Percentiles rank a stretch among this genome's conserved stretches.
These are phyloP conservation scores for Pythium aristosporum DNA, from an alignment of 352 stramenopile species.

Conservation along the genomic window DNA sequence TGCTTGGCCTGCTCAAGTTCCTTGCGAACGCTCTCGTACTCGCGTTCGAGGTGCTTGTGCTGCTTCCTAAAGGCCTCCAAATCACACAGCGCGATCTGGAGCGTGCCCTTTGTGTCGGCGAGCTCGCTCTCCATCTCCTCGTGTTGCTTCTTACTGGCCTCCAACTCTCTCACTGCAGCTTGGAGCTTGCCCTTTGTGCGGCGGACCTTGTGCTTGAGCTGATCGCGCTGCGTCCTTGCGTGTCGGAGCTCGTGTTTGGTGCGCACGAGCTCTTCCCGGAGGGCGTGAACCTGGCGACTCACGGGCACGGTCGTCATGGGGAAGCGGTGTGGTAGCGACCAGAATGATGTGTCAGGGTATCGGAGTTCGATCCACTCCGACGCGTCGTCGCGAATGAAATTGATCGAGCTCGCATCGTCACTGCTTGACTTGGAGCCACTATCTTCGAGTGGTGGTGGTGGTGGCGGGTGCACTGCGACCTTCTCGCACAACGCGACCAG, in stretches of 20 bases:
- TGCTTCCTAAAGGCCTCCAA: constrained; percentile 4
- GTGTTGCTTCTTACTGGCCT: no score
- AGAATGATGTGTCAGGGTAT: constrained; percentile 1
- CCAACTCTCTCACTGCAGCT: no score
- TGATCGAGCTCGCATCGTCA: constrained; percentile 6
- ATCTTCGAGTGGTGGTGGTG: background rate
- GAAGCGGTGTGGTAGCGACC: background rate
- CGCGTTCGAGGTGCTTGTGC: constrained; percentile 8
- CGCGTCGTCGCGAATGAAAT: constrained; percentile 1
- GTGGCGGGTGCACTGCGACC: background rate
- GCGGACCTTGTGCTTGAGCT: background rate
- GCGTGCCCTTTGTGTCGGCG: no score
- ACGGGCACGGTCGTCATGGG: background rate
- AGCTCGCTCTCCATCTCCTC: no score
- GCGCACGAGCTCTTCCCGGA: background rate
- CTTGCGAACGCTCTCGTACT: constrained; percentile 10
- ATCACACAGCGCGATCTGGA: background rate
- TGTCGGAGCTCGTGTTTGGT: background rate
- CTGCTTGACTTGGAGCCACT: background rate
- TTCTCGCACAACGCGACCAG: background rate
- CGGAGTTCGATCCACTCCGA: background rate
- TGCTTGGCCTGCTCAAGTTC: constrained; percentile 6
- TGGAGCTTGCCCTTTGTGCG: no score
- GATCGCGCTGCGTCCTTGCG: no score
- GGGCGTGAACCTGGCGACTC: background rate